Conservation (phyloP, 371 early-diverging fungal species). For the Mycotypha africana region DNA sequence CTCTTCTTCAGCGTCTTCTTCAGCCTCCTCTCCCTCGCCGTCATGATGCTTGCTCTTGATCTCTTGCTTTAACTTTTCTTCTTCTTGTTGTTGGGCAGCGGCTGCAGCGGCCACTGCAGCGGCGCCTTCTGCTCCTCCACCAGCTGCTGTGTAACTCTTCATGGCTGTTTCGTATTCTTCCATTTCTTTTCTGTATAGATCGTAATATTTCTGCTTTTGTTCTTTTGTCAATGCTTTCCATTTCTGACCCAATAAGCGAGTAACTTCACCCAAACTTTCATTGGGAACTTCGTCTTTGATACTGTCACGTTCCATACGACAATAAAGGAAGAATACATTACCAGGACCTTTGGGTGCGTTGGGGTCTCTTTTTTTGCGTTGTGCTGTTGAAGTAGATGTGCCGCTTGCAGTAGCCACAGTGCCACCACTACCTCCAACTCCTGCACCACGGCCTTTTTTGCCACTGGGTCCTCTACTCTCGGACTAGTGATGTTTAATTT, state of each 20-base stretch:
- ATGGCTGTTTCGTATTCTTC: constrained; percentile 18
- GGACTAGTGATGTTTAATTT: too few species aligned
- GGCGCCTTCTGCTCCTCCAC: constrained; percentile 19
- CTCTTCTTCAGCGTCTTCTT: constrained; percentile 53
- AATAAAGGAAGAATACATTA: constrained; percentile 53
- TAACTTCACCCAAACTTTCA: constrained; percentile 35
- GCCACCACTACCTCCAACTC: too few species aligned
- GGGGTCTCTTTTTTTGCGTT: constrained; percentile 40
- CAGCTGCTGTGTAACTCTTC: constrained; percentile 20
- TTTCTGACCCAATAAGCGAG: constrained; percentile 32
- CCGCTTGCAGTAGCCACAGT: constrained; percentile 2
- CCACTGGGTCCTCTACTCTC: too few species aligned
- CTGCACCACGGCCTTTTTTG: too few species aligned
- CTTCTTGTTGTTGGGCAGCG: constrained; percentile 5
- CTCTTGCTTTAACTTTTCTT: constrained; percentile 2
- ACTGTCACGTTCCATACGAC: constrained; percentile 44
- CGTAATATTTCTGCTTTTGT: constrained; percentile 28
- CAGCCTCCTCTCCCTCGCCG: constrained; percentile 56
- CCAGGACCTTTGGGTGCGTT: constrained; percentile 56
- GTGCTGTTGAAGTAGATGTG: neutral
- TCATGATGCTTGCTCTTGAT: constrained; percentile 34
- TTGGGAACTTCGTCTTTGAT: constrained; percentile 47
- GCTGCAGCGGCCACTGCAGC: constrained; percentile 20
- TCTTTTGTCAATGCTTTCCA: constrained; percentile 39
- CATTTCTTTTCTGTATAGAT: constrained; percentile 14